Base-by-base conservation (phyloP, 2,329 filamentous ascomycete genomes). In the Neonectria hederae region DNA sequence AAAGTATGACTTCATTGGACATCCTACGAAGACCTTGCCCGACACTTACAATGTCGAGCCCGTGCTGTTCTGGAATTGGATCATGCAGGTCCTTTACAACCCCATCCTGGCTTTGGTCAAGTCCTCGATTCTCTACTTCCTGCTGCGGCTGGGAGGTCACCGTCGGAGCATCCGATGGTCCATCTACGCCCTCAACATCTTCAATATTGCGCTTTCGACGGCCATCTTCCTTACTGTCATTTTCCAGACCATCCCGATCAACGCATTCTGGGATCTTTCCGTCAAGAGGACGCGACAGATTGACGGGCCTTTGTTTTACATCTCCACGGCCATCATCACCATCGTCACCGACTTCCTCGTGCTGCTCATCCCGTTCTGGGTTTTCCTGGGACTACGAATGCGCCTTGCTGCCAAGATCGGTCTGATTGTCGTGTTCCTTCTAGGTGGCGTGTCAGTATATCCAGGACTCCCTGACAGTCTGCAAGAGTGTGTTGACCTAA, bases 21-120 rank as follows among this genome's bases (percentile, higher is more conserved):
- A 71, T 24, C 43, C 24, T 2, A 68, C 59, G 1, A 30, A 22
- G 28, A 17, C 59, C 2, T 32, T 69, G 2, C 69, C 67, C 19
- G 26, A 63, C 4, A 56, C 55, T 0, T 70, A 71, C 26, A 48
- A 71, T 5, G 4, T 59, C 5, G 57, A 71, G 22, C 69, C 69
- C 2, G 61, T 64, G 3, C 52, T 71, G 2, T 71, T 68, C 8
- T 72, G 69, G 52, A 71, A 72, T 22, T 72, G 65, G 69, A 66
- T 70, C 14, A 64, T 72, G 59, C 69, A 72, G 38, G 69, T 72
- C 2, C 63, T 81, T 2, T 83, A 84, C 73, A 83, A 82, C 55
- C 82, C 82, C 0, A 80, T 83, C 48, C 69, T 84, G 2, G 80
- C 80, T 4, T 74, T 84, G 10, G 78, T 83, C 60, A 84, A 83